These are phyloP conservation scores for Euphorbia celastroides DNA, from an alignment of 441 rosid species.

Conservation along the genomic window DNA sequence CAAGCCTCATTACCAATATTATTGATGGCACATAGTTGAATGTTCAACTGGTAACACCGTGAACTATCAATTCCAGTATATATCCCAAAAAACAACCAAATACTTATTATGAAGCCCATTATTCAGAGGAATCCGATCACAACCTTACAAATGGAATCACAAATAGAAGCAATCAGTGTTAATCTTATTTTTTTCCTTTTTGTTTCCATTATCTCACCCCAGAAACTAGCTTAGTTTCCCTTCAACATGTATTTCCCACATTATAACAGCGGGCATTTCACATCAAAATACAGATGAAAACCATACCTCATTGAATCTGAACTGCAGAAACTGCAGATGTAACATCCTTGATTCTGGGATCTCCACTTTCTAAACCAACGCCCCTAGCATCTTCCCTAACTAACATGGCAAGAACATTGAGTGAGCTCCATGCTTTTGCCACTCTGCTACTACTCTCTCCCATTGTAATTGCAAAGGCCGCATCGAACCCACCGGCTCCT, in stretches of 20 bases:
- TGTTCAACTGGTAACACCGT: no score
- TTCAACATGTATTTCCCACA: slow-evolving; percentile 23
- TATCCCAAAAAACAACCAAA: background rate
- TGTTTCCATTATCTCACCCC: slow-evolving; percentile 9
- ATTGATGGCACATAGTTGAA: no score
- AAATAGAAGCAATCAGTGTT: background rate
- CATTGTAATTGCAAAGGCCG: slow-evolving; percentile 67
- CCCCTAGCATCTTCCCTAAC: slow-evolving; percentile 91
- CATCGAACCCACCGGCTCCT: slow-evolving; percentile 98
- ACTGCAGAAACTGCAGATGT: slow-evolving; percentile 54
- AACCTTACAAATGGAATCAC: background rate
- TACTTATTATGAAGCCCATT: background rate
- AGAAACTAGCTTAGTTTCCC: background rate
- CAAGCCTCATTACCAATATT: no score
- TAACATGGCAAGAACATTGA: slow-evolving; percentile 68
- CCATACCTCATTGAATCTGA: slow-evolving; percentile 34
- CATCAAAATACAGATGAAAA: slow-evolving; percentile 19
- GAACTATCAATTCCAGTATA: no score
- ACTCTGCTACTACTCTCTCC: slow-evolving; percentile 60
- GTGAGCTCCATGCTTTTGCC: slow-evolving; percentile 64
- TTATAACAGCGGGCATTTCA: slow-evolving; percentile 18
- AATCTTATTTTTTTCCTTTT: background rate
- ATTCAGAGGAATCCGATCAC: background rate
- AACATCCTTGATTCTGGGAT: slow-evolving; percentile 59
- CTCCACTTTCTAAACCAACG: slow-evolving; percentile 65